A percentile compares a stretch with the other conserved stretches of the same genome.
phyloP scores from a whole-genome alignment of 1,284 basidiomycete genomes.

The Boletus smithii region DNA sequence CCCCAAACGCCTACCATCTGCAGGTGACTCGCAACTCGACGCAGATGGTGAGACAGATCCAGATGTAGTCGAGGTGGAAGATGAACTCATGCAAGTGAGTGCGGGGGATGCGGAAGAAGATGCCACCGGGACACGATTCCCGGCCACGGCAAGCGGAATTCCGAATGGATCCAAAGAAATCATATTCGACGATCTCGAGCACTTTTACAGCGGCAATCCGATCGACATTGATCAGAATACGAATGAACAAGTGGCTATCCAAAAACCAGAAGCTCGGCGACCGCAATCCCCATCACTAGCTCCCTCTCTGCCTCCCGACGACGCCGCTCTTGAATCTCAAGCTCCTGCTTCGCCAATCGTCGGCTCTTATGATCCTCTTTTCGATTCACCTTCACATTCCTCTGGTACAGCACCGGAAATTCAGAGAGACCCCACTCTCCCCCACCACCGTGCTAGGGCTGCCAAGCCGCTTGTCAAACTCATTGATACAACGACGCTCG shows the following conservation, averaged over 20 bases:
- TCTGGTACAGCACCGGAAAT: conserved; percentile 9
- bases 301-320: neutral
- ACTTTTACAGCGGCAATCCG: conserved; percentile 31
- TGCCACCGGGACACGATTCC: neutral
- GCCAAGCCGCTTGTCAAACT: conserved; percentile 54
- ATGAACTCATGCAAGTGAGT: conserved; percentile 32
- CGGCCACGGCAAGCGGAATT: neutral
- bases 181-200: conserved; percentile 29
- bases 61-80: conserved; percentile 31
- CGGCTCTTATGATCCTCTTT: conserved; percentile 28
- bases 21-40: conserved; percentile 32
- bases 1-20: conserved; percentile 22
- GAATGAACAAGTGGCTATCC: conserved; percentile 15
- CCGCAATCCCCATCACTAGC: conserved; percentile 1
- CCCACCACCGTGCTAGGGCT: conserved; percentile 45
- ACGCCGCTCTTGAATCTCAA: conserved; percentile 1
- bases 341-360: conserved; percentile 15
- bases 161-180: conserved; percentile 4
- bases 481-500: conserved; percentile 38
- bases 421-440: conserved; percentile 18
- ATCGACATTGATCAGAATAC: conserved; percentile 30
- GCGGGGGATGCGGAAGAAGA: conserved; percentile 24
- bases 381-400: conserved; percentile 25
- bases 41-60: conserved; percentile 36
- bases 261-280: conserved; percentile 3